Evolutionary conservation across 163 green algal species (phyloP).

Genomic region (Picocystis sp.): DNA sequence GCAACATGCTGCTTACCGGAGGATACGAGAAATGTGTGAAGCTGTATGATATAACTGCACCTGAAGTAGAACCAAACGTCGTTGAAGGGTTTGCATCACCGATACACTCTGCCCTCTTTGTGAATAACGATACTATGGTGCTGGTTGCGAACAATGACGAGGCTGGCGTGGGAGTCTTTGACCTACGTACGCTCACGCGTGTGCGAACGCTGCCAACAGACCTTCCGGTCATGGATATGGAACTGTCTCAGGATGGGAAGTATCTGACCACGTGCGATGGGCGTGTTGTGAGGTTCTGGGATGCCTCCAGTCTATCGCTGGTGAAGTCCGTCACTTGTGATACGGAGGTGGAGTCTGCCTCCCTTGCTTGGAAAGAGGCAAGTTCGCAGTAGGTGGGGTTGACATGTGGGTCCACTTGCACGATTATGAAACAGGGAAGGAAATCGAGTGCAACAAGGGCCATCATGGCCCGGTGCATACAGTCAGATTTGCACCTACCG

Average conservation of each 20-base stretch:
- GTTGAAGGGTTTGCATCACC: no score
- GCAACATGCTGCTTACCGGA: slow-evolving; percentile 6
- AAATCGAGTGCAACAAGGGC: slow-evolving; percentile 70
- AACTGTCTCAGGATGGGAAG: slow-evolving; percentile 47
- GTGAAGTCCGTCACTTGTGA: slow-evolving; percentile 18
- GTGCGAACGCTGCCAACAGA: no score
- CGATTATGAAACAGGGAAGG: slow-evolving; percentile 50
- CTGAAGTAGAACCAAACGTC: slow-evolving; percentile 35
- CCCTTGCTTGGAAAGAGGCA: slow-evolving; percentile 39
- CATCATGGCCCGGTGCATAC: slow-evolving; percentile 94
- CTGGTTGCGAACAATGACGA: slow-evolving; percentile 7
- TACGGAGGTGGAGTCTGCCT: slow-evolving; percentile 53
- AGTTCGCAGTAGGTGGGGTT: slow-evolving; percentile 64
- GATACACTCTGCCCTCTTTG: no score
- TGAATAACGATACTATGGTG: no score
- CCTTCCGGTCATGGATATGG: slow-evolving; percentile 22
- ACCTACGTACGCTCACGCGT: slow-evolving; percentile 30
- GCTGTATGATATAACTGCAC: slow-evolving; percentile 68
- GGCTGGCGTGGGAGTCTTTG: slow-evolving; percentile 42
- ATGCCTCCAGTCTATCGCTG: slow-evolving; percentile 33
- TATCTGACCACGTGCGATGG: slow-evolving; percentile 63
- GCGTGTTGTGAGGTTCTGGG: slow-evolving; percentile 47
- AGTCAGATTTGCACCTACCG: slow-evolving; percentile 68
- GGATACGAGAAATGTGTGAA: slow-evolving; percentile 81
- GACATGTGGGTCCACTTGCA: slow-evolving; percentile 97